These are phyloP conservation scores for Phycomyces blakesleeanus DNA, from an alignment of 192 early-diverging fungal species.

Conservation along the genomic window DNA sequence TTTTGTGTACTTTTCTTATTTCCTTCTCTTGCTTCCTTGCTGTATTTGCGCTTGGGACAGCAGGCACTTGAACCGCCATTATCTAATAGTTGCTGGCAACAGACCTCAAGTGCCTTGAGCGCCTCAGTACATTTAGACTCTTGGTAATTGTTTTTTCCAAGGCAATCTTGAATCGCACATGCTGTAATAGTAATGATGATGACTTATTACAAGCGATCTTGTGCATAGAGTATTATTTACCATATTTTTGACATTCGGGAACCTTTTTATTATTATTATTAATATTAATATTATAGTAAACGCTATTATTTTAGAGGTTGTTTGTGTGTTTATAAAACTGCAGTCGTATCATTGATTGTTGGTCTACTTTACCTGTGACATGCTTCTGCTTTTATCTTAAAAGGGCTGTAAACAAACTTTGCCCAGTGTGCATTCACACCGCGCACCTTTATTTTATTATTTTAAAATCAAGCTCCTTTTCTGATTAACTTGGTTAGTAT, in stretches of 20 bases:
- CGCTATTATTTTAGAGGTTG: too few species aligned
- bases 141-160: conserved; percentile 48
- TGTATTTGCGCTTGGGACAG: conserved; percentile 43
- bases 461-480: too few species aligned
- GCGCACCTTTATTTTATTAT: not conserved
- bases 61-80: conserved; percentile 37
- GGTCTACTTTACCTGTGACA: conserved; percentile 1
- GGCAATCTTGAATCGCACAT: conserved; percentile 54
- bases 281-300: too few species aligned
- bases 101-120: conserved; percentile 38
- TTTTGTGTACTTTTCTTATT: too few species aligned
- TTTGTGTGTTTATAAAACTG: too few species aligned
- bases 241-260: conserved; percentile 21
- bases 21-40: conserved; percentile 8
- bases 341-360: too few species aligned
- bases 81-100: conserved; percentile 42
- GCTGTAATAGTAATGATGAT: conserved; percentile 23
- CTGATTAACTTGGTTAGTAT: too few species aligned
- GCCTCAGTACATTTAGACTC: conserved; percentile 40
- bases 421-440: not conserved
- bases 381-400: too few species aligned
- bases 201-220: too few species aligned
- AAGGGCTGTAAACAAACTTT: not conserved
- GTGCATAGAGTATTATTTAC: too few species aligned
- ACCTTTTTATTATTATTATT: not conserved